Base-by-base conservation (phyloP, 2,329 filamentous ascomycete genomes). In the Botrytis byssoidea region DNA sequence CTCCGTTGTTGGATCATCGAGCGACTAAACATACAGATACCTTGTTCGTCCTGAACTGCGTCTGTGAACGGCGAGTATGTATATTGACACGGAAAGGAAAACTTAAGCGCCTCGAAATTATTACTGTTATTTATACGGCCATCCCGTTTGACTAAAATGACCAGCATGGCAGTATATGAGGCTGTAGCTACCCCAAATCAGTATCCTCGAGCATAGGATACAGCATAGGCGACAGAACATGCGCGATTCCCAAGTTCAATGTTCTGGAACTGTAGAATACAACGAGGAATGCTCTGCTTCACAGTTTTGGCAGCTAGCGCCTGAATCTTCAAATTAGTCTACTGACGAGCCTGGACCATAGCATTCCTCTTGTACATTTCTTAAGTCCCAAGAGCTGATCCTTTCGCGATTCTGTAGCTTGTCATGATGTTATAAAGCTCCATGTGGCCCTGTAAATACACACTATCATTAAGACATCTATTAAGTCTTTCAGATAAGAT, bases 401-500 rank as follows among this genome's bases (percentile, higher is more conserved):
- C 14, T 18, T 57, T 57, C n/a, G 14, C 51, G 20, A n/a, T 57
- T 20, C 7, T 14, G 25, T 40, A 57, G 32, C 32, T 37, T 14
- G 16, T 40, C 16, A 29, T 1, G n/a, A 67, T 10, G 8, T 7
- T 10, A 42, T 25, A 22, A 35, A 25, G 20, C n/a, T 67, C 29
- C 35, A 32, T 57, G 37, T 16, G 3, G 10, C 35, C 2, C 29
- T 42, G 7, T 42, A 22, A 12, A 5, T 12, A 16, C 18, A 35
- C 18, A 32, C 29, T 22, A 32, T 16, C 9, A 57, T 68, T 12
- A 42, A 42, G 37, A 68, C 40, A 57, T 68, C 48, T 68, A 68
- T 57, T 57, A 68, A 57, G 66, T 57, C 16, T 68, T 68, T 42
- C 57, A 68, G 66, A 68, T 68, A 42, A 37, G 5, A 25, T 68